Evolutionary conservation across 768 basidiomycete species (phyloP).

Genomic region (Paxillus ammoniavirescens): DNA sequence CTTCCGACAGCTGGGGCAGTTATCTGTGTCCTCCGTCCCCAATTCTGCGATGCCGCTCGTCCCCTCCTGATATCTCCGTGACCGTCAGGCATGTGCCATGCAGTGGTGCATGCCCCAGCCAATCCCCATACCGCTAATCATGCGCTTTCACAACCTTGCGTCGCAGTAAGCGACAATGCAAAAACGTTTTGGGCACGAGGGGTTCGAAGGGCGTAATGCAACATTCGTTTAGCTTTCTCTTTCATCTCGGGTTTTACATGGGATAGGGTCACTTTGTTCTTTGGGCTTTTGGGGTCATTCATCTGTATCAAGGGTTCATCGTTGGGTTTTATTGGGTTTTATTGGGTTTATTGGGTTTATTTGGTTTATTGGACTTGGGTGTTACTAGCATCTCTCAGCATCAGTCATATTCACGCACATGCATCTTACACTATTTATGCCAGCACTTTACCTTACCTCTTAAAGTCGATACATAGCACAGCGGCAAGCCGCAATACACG

Average conservation of each 20-base stretch:
- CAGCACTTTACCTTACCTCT: neutral
- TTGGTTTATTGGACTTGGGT: neutral
- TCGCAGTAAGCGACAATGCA: conserved; percentile 7
- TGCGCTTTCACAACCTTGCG: conserved; percentile 22
- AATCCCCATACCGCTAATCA: conserved; percentile 13
- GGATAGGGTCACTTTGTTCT: neutral
- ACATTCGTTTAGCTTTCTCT: neutral
- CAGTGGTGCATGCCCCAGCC: conserved; percentile 11
- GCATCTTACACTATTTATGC: neutral
- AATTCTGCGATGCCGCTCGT: conserved; percentile 23
- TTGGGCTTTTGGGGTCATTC: conserved; percentile 16
- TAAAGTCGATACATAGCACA: too few species aligned
- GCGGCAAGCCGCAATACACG: conserved; percentile 2
- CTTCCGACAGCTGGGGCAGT: conserved; percentile 19
- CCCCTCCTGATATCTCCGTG: conserved; percentile 14
- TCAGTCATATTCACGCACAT: too few species aligned
- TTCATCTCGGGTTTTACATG: conserved; percentile 4
- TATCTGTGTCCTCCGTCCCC: conserved; percentile 16
- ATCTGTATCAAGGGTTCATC: conserved; percentile 10
- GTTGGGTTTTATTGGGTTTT: neutral
- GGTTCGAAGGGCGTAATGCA: neutral
- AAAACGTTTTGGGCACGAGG: conserved; percentile 28
- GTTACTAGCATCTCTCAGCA: neutral
- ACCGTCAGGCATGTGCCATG: conserved; percentile 7
- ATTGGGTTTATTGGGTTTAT: too few species aligned